These are phyloP conservation scores for Amborella trichopoda DNA, from an alignment of 164 flowering plant genomes.

Conservation along the genomic window DNA sequence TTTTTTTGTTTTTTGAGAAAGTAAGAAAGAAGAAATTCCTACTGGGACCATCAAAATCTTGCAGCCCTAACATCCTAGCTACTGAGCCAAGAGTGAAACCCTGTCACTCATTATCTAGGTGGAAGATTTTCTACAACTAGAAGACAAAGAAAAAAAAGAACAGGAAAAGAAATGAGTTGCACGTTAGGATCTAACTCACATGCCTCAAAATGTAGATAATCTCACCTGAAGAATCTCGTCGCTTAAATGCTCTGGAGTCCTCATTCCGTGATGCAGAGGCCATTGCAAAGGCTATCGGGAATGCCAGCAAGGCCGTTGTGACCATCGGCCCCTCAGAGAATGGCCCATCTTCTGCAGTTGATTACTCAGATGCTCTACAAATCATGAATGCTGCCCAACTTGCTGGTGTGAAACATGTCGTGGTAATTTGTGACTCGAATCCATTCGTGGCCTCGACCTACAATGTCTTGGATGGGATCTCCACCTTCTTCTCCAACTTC, in stretches of 20 bases:
- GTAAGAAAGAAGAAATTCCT: neutral
- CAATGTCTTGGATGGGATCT: conserved; percentile 68
- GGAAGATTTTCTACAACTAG: too few species aligned
- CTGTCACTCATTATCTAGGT: too few species aligned
- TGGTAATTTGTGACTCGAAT: conserved; percentile 46
- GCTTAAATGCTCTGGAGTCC: conserved; percentile 79
- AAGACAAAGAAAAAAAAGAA: too few species aligned
- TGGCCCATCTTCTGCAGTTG: conserved; percentile 47
- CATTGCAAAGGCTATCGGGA: conserved; percentile 85
- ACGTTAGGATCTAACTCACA: neutral
- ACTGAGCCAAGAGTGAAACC: too few species aligned
- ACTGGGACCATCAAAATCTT: neutral
- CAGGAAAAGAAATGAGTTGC: neutral
- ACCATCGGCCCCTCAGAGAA: conserved; percentile 71
- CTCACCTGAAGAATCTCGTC: conserved; percentile 53
- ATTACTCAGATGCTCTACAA: conserved; percentile 52
- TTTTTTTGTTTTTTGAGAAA: too few species aligned
- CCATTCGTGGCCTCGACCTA: conserved; percentile 21
- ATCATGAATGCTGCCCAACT: conserved; percentile 69
- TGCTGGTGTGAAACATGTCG: conserved; percentile 77
- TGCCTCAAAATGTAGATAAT: conserved; percentile 37
- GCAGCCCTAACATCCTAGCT: neutral
- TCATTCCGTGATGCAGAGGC: conserved; percentile 45
- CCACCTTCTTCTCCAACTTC: conserved; percentile 68
- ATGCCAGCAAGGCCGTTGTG: conserved; percentile 89